These are phyloP conservation scores for Kwoniella sp. DNA, from an alignment of 768 basidiomycete species.

Conservation along the genomic window DNA sequence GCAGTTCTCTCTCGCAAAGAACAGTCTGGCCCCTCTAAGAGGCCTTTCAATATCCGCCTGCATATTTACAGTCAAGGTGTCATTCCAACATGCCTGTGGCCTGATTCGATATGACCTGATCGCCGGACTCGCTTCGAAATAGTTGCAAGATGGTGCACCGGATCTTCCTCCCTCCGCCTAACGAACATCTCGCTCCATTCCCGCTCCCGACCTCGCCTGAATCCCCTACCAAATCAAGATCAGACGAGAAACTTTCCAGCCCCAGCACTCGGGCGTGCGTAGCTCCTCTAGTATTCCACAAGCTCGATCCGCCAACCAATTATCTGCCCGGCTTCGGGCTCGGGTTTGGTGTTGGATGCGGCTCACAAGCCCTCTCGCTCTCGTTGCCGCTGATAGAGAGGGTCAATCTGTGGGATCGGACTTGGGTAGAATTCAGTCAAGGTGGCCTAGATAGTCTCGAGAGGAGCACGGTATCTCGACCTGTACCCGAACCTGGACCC, in stretches of 20 bases:
- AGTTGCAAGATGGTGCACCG: not conserved
- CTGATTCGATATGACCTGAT: too few relatives aligned
- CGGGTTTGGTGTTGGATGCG: too few relatives aligned
- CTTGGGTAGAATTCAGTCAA: constrained; percentile 11
- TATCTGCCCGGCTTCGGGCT: not conserved
- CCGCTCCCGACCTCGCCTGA: not conserved
- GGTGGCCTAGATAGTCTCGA: constrained; percentile 11
- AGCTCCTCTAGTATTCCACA: constrained; percentile 1
- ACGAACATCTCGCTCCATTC: not conserved
- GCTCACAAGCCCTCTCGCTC: too few relatives aligned
- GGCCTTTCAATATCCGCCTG: too few relatives aligned
- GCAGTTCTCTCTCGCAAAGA: too few relatives aligned
- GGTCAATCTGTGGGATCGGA: constrained; percentile 1
- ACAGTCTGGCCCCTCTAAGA: too few relatives aligned
- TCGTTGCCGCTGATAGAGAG: not conserved
- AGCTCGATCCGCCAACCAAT: not conserved
- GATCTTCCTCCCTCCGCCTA: constrained; percentile 1
- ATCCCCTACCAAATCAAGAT: not conserved
- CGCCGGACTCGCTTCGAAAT: too few relatives aligned
- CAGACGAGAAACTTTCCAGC: too few relatives aligned
- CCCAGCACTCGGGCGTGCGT: too few relatives aligned
- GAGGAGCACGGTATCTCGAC: constrained; percentile 9
- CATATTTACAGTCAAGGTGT: too few relatives aligned
- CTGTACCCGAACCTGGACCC: not conserved
- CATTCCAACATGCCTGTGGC: too few relatives aligned